Base-by-base conservation (phyloP, 305 asterid genomes). In the Fraxinus albicans region DNA sequence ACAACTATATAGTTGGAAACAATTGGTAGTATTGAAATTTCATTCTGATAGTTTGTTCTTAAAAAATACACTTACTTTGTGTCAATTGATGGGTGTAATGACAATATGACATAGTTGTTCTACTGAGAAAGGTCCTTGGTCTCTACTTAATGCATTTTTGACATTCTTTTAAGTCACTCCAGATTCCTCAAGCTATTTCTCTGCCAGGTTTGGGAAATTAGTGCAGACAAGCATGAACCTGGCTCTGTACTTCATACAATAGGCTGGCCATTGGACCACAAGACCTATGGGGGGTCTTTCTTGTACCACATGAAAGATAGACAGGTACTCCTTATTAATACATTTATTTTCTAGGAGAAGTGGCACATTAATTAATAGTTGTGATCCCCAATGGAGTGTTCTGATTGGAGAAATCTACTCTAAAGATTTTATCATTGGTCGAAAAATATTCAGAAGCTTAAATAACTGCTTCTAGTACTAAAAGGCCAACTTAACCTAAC, bases 221-320 rank as follows among this genome's bases (percentile, higher is more conserved):
- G 81, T 86, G 91, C 81, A 44, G 97, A 92, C 83, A 92, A 91
- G 84, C 97, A 93, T 36, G 87, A 90, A 69, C 91, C 97, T 82
- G 99, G 98, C 79, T 87, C 91, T 29, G 98, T 96, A 88, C 88
- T 96, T 84, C 99, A 96, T 85, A 93, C 99, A 23, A 10, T 96
- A 80, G 99, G 99, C 84, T 96, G 99, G 99, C 99, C 99, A 53
- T 87, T 96, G 84, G 97, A 96, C 85, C 88, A 87, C 81, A 93
- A 90, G 90, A 95, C 95, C 33, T 93, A 96, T 86, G 99, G 99
- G 75, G 99, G 99, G 75, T 96, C 98, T 83, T 96, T 95, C 87
- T 73, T 96, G 92, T 96, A 96, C 86, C 99, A 96, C 90, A 92
- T 95, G 98, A 87, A 94, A 42, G 94, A 96, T 85, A 96, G 93